Evolutionary conservation across 1,284 basidiomycete species (phyloP), one percentile per base, ranked within the genome.

Genomic region (Trichosporon faecale): DNA sequence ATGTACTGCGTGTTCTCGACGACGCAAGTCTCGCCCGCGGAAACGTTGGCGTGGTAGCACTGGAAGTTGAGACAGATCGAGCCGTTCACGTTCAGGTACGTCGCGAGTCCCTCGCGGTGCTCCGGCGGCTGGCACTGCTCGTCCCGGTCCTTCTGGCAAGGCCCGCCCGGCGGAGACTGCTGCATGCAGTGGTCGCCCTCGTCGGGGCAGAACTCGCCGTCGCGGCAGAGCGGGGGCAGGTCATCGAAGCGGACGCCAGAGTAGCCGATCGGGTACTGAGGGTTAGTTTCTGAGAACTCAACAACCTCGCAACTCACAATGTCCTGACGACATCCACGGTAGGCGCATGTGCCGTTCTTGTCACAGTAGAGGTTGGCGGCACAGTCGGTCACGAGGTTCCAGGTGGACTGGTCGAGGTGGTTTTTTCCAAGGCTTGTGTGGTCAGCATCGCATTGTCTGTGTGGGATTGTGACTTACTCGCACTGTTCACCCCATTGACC

Each of bases 91-190:
- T 94, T 94, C 44, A 89, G 86, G 44, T 89, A 90, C 25, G 87
- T 90, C 16, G 86, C 85, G 23, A 93, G 86, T 5, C 91, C 87
- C 67, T 82, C 83, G 74, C 83, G 88, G 77, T 93, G 89, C 1
- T 88, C 85, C 3, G 91, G 90, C 0, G 85, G 85, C 75, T 87
- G 84, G 76, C 92, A 94, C 83, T 93, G 86, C 77, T 95, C 93
- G 82, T 95, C 94, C 67, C 93, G 89, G 81, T 94, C 91, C 70
- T 95, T 88, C 82, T 95, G 92, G 83, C 93, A 95, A 14, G 86
- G 77, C 72, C 88, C 89, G 31, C 87, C 89, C 0, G 92, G 88
- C 0, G 86, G 66, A 5, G 91, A 84, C 55, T 90, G 76, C 12
- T 83, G 75, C 77, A 90, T 87, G 83, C 93, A 95, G 2, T 82